Evolutionary conservation across 2,329 filamentous ascomycete genomes (phyloP).

Genomic region (Didymella lethalis): DNA sequence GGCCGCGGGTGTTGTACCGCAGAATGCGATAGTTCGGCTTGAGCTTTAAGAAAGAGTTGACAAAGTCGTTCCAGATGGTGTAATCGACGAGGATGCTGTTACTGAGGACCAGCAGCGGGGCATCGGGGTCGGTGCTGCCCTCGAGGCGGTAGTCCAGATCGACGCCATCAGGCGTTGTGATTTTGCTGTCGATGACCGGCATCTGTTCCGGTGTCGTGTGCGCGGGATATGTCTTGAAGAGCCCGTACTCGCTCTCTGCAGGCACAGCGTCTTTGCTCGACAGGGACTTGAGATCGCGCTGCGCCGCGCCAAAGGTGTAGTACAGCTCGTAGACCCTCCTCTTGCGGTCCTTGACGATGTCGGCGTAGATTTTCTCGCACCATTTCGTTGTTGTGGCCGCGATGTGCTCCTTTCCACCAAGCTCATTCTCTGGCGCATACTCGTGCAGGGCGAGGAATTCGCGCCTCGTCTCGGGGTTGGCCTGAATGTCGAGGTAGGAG

Average conservation of each 20-base stretch:
- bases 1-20: conserved; percentile 79
- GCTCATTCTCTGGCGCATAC: conserved; percentile 70
- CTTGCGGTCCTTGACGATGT: conserved; percentile 65
- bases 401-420: conserved; percentile 70
- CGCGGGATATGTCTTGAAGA: conserved; percentile 64
- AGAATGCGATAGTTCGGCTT: conserved; percentile 74
- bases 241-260: conserved; percentile 61
- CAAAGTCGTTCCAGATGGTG: conserved; percentile 81
- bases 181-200: conserved; percentile 69
- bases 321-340: conserved; percentile 74
- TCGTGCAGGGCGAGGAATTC: conserved; percentile 75
- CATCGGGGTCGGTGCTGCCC: conserved; percentile 70
- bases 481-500: conserved; percentile 61
- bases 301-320: conserved; percentile 80
- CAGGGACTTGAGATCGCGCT: conserved; percentile 71
- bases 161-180: conserved; percentile 74
- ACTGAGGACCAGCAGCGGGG: conserved; percentile 76
- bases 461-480: conserved; percentile 50
- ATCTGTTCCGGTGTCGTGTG: conserved; percentile 36
- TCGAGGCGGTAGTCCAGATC: conserved; percentile 77
- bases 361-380: conserved; percentile 65
- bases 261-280: conserved; percentile 57
- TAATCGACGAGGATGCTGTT: conserved; percentile 83
- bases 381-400: conserved; percentile 70
- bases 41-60: conserved; percentile 65